These are phyloP conservation scores for Pinus albicaulis DNA, from an alignment of 75 land plant genomes.

Conservation along the genomic window DNA sequence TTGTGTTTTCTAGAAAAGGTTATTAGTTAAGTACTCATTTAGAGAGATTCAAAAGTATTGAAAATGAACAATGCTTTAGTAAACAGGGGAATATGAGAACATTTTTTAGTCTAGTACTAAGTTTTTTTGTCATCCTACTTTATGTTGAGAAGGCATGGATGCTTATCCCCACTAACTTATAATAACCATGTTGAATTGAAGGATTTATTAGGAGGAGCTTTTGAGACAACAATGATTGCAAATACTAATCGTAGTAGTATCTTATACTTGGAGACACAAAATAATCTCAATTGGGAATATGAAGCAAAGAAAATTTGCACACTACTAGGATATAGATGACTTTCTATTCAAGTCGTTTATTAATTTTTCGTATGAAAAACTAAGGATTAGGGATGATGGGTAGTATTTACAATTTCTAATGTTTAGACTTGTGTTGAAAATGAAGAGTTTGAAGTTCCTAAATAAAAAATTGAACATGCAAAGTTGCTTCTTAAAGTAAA, in stretches of 20 bases:
- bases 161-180: neutral
- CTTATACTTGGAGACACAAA: slow-evolving; percentile 27
- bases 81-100: too few relatives aligned
- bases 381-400: neutral
- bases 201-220: slow-evolving; percentile 33
- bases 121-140: neutral
- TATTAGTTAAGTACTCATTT: neutral
- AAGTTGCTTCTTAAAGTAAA: slow-evolving; percentile 19
- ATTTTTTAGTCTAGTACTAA: neutral
- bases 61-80: neutral
- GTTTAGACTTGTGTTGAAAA: slow-evolving; percentile 6
- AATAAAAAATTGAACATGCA: slow-evolving; percentile 8
- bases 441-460: slow-evolving; percentile 15
- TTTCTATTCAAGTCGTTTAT: neutral
- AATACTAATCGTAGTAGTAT: slow-evolving; percentile 16
- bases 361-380: neutral
- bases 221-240: slow-evolving; percentile 32
- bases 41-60: neutral
- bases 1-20: neutral
- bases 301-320: slow-evolving; percentile 30
- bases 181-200: neutral
- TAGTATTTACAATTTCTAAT: neutral
- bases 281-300: slow-evolving; percentile 29
- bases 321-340: neutral
- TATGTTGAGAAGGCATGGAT: neutral